phyloP scores from a whole-genome alignment of 2,329 filamentous ascomycete species.

The Colletotrichum karsti region DNA sequence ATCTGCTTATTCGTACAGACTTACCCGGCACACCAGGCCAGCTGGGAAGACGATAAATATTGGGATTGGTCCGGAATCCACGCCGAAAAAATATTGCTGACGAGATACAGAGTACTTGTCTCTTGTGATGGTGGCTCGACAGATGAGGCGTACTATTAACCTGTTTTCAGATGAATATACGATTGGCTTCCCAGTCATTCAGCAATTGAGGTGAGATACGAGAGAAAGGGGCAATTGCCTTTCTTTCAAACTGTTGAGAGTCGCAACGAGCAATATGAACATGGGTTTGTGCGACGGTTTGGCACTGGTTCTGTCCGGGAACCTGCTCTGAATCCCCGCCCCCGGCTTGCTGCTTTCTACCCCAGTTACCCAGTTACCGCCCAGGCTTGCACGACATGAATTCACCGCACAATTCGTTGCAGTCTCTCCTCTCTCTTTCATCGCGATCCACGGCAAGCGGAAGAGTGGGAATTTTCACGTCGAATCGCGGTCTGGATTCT shows the following conservation, averaged over 20 bases:
- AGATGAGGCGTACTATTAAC: too few species aligned
- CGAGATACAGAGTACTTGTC: too few species aligned
- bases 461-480: neutral
- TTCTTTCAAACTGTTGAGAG: neutral
- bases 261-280: neutral
- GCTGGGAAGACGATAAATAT: neutral
- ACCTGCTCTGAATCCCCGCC: neutral
- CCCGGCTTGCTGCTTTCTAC: neutral
- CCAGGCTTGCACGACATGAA: neutral
- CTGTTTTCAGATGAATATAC: too few species aligned
- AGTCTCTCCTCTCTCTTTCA: neutral
- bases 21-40: neutral
- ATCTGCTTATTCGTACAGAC: neutral
- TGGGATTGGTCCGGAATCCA: neutral
- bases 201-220: neutral
- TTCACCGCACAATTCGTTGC: neutral
- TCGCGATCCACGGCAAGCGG: neutral
- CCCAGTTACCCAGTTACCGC: neutral
- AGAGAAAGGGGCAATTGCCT: neutral
- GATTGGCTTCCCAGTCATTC: neutral
- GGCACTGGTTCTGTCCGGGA: neutral
- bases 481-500: constrained; percentile 19
- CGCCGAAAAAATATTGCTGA: neutral
- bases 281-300: neutral
- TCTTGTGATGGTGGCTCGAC: too few species aligned